Evolutionary conservation across 441 rosid species (phyloP), one percentile per base, ranked within the genome.

Genomic region (Biscutella laevigata): DNA sequence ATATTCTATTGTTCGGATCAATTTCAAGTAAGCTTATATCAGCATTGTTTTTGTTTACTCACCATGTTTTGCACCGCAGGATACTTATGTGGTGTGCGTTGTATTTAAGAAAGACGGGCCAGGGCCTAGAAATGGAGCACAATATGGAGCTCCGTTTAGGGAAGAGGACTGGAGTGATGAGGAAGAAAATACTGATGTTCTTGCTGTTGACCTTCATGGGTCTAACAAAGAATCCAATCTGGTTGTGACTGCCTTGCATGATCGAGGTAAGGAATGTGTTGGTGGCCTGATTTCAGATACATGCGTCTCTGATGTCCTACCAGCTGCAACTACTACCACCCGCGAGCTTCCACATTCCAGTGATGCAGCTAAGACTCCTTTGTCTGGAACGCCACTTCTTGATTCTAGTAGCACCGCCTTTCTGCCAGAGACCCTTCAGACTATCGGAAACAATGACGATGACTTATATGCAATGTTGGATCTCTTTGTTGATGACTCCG

Each of bases 91-190:
- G 16, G 58, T 88, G 9, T 85, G 89, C 36, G 66, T 54, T 4
- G 46, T 88, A 13, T 92, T 71, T 30, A 19, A 80, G 74, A 92
- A 86, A 67, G 87, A 80, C 32, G 95, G 98, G 14, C 68, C 24
- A 17, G 96, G 96, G 56, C 95, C 98, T 2, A 77, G 72, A 54
- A 86, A 92, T 61, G 92, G 95, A 19, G 84, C 95, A 1, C 92
- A 88, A 30, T 88, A 92, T 45, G 96, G 94, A 29, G 89, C 87
- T 32, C 95, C 95, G 0, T 92, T 79, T 61, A 62, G 13, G 36
- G 96, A 92, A 49, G 95, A 86, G 43, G 96, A 88, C 0, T 86
- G 96, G 96, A 76, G 76, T 33, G 78, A 75, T 32, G 80, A 65
- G 12, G 79, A 72, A 30, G 72, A 49, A 6, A 19, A 1, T 9